These are phyloP conservation scores for Oligophagozyma castellii DNA, from an alignment of 1,139 yeast genomes.

Conservation along the genomic window DNA sequence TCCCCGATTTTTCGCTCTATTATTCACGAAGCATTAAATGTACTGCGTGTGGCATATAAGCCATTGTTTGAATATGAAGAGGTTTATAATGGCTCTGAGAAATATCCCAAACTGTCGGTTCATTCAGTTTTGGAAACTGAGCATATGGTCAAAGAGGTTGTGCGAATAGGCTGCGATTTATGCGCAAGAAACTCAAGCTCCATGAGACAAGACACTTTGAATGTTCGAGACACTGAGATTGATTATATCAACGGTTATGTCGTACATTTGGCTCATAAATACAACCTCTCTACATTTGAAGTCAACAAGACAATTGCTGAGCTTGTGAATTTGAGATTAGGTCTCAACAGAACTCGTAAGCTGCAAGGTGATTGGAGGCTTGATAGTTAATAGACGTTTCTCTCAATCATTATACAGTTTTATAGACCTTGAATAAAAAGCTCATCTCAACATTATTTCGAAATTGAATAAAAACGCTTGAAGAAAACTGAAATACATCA, in stretches of 20 bases:
- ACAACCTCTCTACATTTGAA: conserved; percentile 16
- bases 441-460: not conserved
- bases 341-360: conserved; percentile 15
- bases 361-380: conserved; percentile 8
- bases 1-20: conserved; percentile 32
- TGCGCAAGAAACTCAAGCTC: conserved; percentile 57
- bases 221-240: conserved; percentile 55
- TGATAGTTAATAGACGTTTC: not conserved
- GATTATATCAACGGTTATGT: conserved; percentile 71
- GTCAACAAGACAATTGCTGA: conserved; percentile 24
- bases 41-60: conserved; percentile 23
- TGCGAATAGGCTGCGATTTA: conserved; percentile 33
- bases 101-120: conserved; percentile 15
- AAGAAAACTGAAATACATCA: not conserved
- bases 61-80: conserved; percentile 20
- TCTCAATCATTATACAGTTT: not conserved
- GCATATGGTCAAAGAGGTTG: conserved; percentile 32
- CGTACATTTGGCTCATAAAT: conserved; percentile 31
- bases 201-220: conserved; percentile 71
- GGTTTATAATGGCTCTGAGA: conserved; percentile 20
- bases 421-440: no score
- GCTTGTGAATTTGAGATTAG: conserved; percentile 24
- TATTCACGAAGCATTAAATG: conserved; percentile 35
- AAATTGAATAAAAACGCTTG: not conserved
- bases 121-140: conserved; percentile 29